Evolutionary conservation across 768 basidiomycete species (phyloP).

Genomic region (Daedalea quercina): DNA sequence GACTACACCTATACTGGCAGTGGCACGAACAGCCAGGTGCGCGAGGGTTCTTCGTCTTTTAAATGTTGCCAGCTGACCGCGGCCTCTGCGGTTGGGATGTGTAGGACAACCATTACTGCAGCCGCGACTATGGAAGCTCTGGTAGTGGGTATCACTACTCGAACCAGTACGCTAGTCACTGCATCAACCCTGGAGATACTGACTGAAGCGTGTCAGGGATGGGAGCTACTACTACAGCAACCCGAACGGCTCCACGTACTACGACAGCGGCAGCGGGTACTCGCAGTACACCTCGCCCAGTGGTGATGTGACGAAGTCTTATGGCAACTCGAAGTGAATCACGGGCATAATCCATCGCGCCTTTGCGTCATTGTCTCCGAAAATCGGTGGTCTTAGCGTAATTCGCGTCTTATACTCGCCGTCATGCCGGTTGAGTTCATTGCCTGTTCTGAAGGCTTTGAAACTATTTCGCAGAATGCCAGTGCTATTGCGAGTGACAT

Average conservation of each 20-base stretch:
- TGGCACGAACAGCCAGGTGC: constrained; percentile 47
- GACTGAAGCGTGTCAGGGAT: constrained; percentile 24
- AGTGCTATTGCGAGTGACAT: too few species aligned
- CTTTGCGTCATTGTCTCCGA: too few species aligned
- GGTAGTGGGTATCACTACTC: constrained; percentile 54
- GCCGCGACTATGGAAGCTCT: constrained; percentile 39
- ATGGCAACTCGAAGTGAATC: neutral
- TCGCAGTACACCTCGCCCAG: constrained; percentile 45
- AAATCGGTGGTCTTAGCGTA: too few species aligned
- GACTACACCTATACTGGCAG: constrained; percentile 15
- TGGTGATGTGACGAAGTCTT: constrained; percentile 13
- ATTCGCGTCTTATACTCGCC: too few species aligned
- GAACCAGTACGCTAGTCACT: constrained; percentile 35
- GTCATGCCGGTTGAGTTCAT: too few species aligned
- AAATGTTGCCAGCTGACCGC: neutral
- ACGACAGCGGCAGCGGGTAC: constrained; percentile 42
- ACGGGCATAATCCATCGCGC: too few species aligned
- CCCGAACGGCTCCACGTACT: constrained; percentile 53
- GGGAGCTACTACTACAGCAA: constrained; percentile 63
- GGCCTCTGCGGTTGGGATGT: neutral
- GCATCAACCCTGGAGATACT: neutral
- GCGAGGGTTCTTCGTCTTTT: constrained; percentile 3
- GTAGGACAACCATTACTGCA: constrained; percentile 59
- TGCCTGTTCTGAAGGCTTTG: too few species aligned
- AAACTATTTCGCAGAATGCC: too few species aligned